Evolutionary conservation across 495 filamentous ascomycete genomes (phyloP).

Genomic region (Astrothelium macrocarpum): DNA sequence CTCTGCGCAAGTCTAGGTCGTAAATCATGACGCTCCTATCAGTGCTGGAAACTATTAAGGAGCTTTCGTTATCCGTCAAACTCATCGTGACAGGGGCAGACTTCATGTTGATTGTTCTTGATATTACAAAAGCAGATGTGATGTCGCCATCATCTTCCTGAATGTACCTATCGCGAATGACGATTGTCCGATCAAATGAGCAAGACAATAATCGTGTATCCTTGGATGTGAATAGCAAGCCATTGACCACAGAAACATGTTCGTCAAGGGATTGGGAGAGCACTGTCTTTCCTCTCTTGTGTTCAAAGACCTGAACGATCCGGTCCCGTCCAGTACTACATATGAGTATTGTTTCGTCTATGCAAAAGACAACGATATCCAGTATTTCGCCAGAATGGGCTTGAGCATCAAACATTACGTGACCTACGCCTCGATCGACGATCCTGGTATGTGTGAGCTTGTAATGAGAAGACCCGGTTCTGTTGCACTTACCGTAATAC

Average conservation of each 20-base stretch:
- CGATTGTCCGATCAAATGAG: constrained; percentile 77
- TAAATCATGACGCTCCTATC: constrained; percentile 74
- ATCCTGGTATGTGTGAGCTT: constrained; percentile 28
- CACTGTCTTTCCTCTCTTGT: constrained; percentile 42
- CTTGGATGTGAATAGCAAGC: constrained; percentile 51
- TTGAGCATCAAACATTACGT: constrained; percentile 55
- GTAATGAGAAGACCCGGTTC: not conserved
- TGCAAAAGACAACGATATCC: constrained; percentile 60
- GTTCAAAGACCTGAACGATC: constrained; percentile 76
- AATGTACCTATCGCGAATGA: constrained; percentile 66
- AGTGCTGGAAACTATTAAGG: constrained; percentile 64
- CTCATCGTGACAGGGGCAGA: constrained; percentile 79
- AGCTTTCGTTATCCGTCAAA: constrained; percentile 44
- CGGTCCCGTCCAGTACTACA: constrained; percentile 80
- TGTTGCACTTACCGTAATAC: constrained; percentile 51
- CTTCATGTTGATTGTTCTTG: constrained; percentile 68
- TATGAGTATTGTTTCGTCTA: constrained; percentile 47
- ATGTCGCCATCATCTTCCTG: constrained; percentile 52
- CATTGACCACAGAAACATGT: constrained; percentile 59
- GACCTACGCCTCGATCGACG: constrained; percentile 34
- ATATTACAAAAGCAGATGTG: constrained; percentile 66
- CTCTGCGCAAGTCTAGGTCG: constrained; percentile 62
- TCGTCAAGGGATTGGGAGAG: constrained; percentile 70
- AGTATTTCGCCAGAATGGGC: constrained; percentile 83
- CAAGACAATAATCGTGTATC: constrained; percentile 70